A percentile compares a stretch with the other conserved stretches of the same genome.
Conservation (phyloP, 176 grass and related monocot species). For the Aegilops longissima region DNA sequence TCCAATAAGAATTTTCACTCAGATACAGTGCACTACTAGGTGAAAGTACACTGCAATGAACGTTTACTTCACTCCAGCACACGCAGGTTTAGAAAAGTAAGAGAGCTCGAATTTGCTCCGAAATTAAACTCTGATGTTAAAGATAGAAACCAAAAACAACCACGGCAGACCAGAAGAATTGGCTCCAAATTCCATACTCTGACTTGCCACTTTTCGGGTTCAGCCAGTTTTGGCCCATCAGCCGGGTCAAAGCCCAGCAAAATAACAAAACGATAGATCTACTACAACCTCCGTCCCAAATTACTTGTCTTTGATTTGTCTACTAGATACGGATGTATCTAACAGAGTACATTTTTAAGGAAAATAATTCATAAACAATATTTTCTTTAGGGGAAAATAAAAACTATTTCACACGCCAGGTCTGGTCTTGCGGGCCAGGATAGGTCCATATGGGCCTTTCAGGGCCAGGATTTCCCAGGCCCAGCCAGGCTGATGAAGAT, state of each 20-base stretch:
- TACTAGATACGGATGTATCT: too few relatives aligned
- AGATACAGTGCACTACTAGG: neutral
- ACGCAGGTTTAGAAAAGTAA: neutral
- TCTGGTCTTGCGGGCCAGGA: neutral
- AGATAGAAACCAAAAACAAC: neutral
- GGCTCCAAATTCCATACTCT: too few relatives aligned
- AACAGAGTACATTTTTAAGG: neutral
- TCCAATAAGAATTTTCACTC: neutral
- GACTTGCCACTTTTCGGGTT: neutral
- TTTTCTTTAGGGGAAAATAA: neutral
- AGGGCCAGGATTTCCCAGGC: conserved; percentile 1
- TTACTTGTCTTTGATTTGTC: too few relatives aligned
- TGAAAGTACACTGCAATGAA: neutral
- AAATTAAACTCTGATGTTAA: neutral
- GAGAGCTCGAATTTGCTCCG: neutral
- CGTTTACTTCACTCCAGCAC: neutral
- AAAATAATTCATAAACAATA: neutral
- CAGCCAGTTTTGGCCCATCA: neutral
- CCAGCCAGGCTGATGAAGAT: neutral
- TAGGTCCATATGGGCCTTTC: neutral
- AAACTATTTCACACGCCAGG: neutral
- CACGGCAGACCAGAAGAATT: neutral
- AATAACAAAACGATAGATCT: neutral
- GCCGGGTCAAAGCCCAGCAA: neutral
- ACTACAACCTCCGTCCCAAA: neutral